Conservation (phyloP, 2,329 filamentous ascomycete genomes). For the Cladophialophora immunda region DNA sequence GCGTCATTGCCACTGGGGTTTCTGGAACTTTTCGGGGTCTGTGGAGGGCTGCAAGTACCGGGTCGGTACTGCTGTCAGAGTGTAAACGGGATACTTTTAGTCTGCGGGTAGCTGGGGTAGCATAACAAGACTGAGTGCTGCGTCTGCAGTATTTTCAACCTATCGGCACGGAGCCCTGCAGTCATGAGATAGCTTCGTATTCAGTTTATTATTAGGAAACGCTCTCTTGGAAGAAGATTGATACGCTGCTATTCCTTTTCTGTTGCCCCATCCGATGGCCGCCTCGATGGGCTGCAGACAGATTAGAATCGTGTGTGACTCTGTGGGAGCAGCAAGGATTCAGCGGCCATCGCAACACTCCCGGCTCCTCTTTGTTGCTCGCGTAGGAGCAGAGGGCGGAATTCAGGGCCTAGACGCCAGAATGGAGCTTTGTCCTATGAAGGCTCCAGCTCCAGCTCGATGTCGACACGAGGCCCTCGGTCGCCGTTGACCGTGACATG, state of each 20-base stretch:
- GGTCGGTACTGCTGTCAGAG: too few species aligned
- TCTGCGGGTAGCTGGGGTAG: too few species aligned
- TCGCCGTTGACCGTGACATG: constrained; percentile 4
- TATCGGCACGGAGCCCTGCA: too few species aligned
- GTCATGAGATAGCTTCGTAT: neutral
- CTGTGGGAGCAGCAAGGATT: neutral
- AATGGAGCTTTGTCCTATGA: constrained; percentile 8
- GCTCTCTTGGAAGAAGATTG: neutral
- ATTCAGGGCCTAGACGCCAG: neutral
- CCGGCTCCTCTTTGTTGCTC: neutral
- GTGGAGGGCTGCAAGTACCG: too few species aligned
- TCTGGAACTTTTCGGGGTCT: too few species aligned
- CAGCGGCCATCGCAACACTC: neutral
- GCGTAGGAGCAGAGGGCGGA: neutral
- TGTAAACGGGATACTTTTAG: too few species aligned
- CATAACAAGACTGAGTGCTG: too few species aligned
- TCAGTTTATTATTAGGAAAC: too few species aligned
- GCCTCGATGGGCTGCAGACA: neutral
- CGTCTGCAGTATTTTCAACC: too few species aligned
- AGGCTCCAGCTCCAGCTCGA: constrained; percentile 24
- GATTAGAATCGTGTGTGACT: neutral
- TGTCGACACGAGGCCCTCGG: constrained; percentile 20
- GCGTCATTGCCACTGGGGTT: too few species aligned
- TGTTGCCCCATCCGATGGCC: neutral
- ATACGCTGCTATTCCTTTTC: neutral